phyloP scores from a whole-genome alignment of 1,284 basidiomycete species.

The Ceratobasidium sp. region DNA sequence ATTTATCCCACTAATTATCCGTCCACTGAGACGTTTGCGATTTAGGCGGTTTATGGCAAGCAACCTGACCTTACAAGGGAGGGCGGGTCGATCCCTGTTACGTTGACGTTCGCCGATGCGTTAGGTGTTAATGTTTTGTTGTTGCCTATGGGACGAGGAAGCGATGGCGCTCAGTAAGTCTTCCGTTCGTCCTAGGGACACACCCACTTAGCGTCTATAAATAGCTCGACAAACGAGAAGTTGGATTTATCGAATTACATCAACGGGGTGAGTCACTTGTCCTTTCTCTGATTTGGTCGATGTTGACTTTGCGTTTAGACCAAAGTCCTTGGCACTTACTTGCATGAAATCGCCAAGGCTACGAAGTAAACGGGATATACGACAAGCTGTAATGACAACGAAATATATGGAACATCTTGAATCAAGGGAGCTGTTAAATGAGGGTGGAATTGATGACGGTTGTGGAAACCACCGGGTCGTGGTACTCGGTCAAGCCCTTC shows the following conservation, averaged over 20 bases:
- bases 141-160: slow-evolving; percentile 89
- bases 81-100: slow-evolving; percentile 95
- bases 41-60: slow-evolving; percentile 75
- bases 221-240: slow-evolving; percentile 93
- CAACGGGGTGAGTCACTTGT: slow-evolving; percentile 67
- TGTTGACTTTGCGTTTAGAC: slow-evolving; percentile 54
- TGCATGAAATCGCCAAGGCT: slow-evolving; percentile 71
- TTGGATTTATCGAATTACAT: slow-evolving; percentile 93
- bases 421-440: too few species aligned
- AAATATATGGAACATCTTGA: too few species aligned
- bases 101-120: slow-evolving; percentile 91
- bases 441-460: too few species aligned
- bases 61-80: slow-evolving; percentile 90
- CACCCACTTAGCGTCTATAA: too few species aligned
- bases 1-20: background rate
- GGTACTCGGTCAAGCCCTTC: too few species aligned
- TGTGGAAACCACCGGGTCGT: too few species aligned
- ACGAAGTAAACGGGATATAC: background rate
- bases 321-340: slow-evolving; percentile 80
- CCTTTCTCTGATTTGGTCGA: background rate
- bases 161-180: slow-evolving; percentile 92
- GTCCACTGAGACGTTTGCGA: too few species aligned
- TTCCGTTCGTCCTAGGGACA: too few species aligned
- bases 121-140: slow-evolving; percentile 78
- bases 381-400: background rate